phyloP scores from a whole-genome alignment of 345 rosid genomes.

The thale cress (Arabidopsis thaliana) region DNA sequence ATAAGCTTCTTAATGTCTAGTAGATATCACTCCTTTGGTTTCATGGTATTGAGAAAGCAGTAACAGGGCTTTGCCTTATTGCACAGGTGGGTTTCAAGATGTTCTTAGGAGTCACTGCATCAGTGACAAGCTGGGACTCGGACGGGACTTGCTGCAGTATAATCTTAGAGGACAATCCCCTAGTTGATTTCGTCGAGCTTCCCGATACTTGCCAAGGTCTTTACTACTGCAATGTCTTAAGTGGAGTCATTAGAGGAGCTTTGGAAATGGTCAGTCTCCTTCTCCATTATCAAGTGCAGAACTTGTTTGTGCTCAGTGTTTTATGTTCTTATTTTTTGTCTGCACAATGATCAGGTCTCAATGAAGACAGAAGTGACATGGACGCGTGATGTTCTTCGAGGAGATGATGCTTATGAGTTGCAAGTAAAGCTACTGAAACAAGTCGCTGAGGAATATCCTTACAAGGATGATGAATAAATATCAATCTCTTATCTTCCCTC shows the following conservation, averaged over 20 bases:
- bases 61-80: constrained; percentile 18
- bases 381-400: constrained; percentile 77
- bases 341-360: constrained; percentile 62
- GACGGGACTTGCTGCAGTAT: constrained; percentile 89
- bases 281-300: constrained; percentile 8
- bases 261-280: constrained; percentile 75
- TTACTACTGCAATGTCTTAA: constrained; percentile 82
- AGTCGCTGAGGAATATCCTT: constrained; percentile 87
- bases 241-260: constrained; percentile 93
- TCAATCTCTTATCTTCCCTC: neutral
- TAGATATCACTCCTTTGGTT: neutral
- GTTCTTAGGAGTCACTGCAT: constrained; percentile 89
- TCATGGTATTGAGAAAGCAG: neutral
- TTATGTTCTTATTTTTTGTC: neutral
- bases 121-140: constrained; percentile 82
- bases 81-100: constrained; percentile 90
- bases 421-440: constrained; percentile 89
- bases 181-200: constrained; percentile 93
- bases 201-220: constrained; percentile 96
- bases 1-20: neutral
- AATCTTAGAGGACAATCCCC: constrained; percentile 87
- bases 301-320: constrained; percentile 17
- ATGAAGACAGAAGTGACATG: constrained; percentile 96
- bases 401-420: constrained; percentile 85
- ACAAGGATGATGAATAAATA: constrained; percentile 87